Base-by-base conservation (phyloP, 2,329 filamentous ascomycete genomes). In the Zymoseptoria tritici region DNA sequence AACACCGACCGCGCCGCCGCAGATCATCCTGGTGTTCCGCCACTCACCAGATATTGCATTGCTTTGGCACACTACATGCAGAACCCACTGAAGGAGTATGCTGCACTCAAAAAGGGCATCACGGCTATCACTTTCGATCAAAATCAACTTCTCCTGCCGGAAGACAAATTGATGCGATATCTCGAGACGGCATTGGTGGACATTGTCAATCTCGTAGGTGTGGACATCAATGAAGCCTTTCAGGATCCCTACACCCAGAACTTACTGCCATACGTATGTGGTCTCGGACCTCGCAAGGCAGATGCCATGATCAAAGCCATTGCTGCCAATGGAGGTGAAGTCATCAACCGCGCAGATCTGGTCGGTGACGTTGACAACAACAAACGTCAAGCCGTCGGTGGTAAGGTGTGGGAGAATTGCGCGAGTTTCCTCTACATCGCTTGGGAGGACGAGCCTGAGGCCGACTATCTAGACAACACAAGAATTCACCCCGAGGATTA, bases 401-500 rank as follows among this genome's bases (percentile, higher is more conserved):
- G 91, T 11, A 88, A 90, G 64, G 91, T 97, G 22, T 99, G 91
- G 87, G 91, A 91, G 74, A 99, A 99, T 74, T 97, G 91, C 71
- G 92, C 94, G 59, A 97, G 92, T 78, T 97, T 97, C 78, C 78
- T 99, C 42, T 95, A 86, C 71, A 90, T 99, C 61, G 86, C 89
- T 57, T 97, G 91, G 13, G 69, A 66, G 91, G 67, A 69, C 42
- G 65, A 65, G 42, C 83, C 87, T 1, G 83, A 89, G 13, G 90
- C 92, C 0, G 94, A 99, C 72, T 96, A 95, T 60, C 81, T 99
- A 24, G 94, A 99, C 76, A 96, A 94, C 72, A 99, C 94, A 53
- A 89, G 94, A 78, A 91, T 99, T 19, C 94, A 99, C 71, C 94
- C 94, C 1, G 94, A 99, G 78, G 94, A 99, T 73, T 99, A 99